Percentiles rank a stretch among this genome's conserved stretches.
phyloP scores from a whole-genome alignment of 768 basidiomycete species.

The Termitomyces sp. region DNA sequence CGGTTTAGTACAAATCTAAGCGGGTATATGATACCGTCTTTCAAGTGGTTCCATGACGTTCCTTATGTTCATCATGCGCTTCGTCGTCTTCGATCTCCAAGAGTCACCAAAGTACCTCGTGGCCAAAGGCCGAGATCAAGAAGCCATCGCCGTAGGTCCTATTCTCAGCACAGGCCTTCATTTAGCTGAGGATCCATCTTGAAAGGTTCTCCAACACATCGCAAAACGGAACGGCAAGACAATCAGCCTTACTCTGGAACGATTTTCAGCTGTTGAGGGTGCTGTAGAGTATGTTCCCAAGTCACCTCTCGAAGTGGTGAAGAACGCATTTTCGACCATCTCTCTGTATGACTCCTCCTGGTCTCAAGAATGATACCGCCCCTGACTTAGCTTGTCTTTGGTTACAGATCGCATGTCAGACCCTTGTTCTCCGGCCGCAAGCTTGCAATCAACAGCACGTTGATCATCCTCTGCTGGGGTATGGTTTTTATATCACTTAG shows the following conservation, averaged over 20 bases:
- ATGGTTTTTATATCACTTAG: conserved; percentile 13
- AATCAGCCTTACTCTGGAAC: conserved; percentile 44
- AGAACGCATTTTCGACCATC: conserved; percentile 33
- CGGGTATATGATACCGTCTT: background rate
- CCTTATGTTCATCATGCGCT: conserved; percentile 53
- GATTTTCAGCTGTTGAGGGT: conserved; percentile 33
- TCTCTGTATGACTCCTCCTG: conserved; percentile 34
- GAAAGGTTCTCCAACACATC: conserved; percentile 46
- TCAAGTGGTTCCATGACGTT: conserved; percentile 47
- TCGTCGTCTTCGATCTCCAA: conserved; percentile 55
- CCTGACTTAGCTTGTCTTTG: background rate
- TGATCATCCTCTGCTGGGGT: conserved; percentile 56
- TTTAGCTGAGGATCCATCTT: background rate
- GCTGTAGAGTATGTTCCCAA: conserved; percentile 16
- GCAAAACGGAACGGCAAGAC: conserved; percentile 46
- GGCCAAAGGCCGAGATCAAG: conserved; percentile 53
- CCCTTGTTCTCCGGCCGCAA: conserved; percentile 47
- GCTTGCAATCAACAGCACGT: conserved; percentile 42
- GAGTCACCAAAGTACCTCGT: conserved; percentile 65
- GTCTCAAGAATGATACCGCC: background rate
- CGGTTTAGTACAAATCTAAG: background rate
- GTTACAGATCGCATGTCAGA: conserved; percentile 42
- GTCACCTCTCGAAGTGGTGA: conserved; percentile 30
- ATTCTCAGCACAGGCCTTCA: background rate
- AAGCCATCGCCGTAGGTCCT: conserved; percentile 44